Evolutionary conservation across 176 grass and related monocot genomes (phyloP).

Genomic region (Pharus latifolius): DNA sequence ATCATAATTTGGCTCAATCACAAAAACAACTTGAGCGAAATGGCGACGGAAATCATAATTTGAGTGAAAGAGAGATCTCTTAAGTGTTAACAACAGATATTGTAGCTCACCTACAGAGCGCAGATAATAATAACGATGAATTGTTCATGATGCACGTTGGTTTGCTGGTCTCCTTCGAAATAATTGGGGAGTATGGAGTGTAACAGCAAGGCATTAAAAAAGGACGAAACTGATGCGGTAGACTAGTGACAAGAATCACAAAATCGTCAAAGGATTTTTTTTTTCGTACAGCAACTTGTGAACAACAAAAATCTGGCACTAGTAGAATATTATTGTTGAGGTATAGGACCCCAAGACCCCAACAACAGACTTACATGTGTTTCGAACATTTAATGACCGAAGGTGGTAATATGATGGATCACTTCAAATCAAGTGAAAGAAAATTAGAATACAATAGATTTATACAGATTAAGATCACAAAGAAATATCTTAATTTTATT

Average conservation of each 20-base stretch:
- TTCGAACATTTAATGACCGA: no score
- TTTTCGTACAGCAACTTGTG: background rate
- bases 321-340: no score
- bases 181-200: background rate
- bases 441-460: no score
- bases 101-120: background rate
- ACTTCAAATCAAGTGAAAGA: no score
- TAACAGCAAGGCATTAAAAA: background rate
- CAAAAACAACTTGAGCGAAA: background rate
- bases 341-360: no score
- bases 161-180: constrained; percentile 22
- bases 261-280: constrained; percentile 7
- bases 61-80: background rate
- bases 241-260: background rate
- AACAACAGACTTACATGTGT: no score
- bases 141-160: background rate
- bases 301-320: background rate
- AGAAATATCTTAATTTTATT: no score
- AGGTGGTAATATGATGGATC: no score
- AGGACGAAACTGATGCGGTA: background rate
- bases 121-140: background rate
- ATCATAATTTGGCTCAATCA: background rate
- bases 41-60: background rate
- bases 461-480: no score
- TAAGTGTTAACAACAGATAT: no score